These are phyloP conservation scores for Powellomyces hirtus DNA, from an alignment of 192 early-diverging fungal genomes.

Conservation along the genomic window DNA sequence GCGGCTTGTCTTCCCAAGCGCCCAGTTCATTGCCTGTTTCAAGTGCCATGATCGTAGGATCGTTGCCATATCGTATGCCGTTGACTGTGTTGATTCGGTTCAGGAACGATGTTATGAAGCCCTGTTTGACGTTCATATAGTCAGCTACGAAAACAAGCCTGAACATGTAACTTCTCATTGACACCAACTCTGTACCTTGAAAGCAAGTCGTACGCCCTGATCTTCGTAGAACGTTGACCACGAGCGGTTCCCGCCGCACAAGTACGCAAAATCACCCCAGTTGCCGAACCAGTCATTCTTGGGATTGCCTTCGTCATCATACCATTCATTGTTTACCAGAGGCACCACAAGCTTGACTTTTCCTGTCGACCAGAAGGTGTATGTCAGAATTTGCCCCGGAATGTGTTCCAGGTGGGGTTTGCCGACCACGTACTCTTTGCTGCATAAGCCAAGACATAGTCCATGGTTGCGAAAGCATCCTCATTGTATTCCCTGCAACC, in stretches of 20 bases:
- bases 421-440: conserved; percentile 2
- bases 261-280: conserved; percentile 8
- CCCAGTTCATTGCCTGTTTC: conserved; percentile 46
- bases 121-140: background rate
- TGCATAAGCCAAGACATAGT: conserved; percentile 5
- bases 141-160: background rate
- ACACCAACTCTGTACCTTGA: no score
- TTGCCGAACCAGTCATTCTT: background rate
- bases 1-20: conserved; percentile 6
- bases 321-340: conserved; percentile 19
- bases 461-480: background rate
- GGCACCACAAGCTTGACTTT: conserved; percentile 8
- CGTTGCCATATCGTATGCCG: conserved; percentile 27
- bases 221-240: conserved; percentile 8
- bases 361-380: background rate
- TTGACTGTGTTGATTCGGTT: conserved; percentile 30
- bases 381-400: no score
- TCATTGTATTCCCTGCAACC: conserved; percentile 10
- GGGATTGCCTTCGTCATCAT: background rate
- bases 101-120: conserved; percentile 28
- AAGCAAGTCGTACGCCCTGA: background rate
- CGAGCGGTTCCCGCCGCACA: conserved; percentile 1
- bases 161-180: background rate
- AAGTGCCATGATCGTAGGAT: conserved; percentile 34
- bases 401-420: no score